Base-by-base conservation (phyloP, 148 eudicot species). In the Talinum fruticosum region DNA sequence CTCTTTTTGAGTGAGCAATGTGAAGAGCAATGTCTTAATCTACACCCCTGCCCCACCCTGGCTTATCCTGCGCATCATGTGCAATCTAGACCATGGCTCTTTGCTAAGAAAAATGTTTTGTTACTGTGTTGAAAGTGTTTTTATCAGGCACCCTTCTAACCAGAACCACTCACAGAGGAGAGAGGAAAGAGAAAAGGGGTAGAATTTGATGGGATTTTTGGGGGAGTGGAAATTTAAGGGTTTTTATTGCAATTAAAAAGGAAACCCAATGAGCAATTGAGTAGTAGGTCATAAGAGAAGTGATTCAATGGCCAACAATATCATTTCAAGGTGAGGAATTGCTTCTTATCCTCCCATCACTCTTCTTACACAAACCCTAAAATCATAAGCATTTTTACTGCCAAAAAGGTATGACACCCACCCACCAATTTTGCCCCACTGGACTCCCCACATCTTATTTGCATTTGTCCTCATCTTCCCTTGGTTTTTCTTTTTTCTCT, bases 271-370 rank as follows among this genome's bases (percentile, higher is more conserved):
- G 62, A 79, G 76, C n/a, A 75, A 74, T 82, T 79, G 87, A 86
- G 85, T 84, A 86, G 78, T 83, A 75, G 80, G 79, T 74, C 78
- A 82, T 69, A 78, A 66, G 53, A 37, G 80, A 66, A 72, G 79
- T 79, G 77, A 81, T 65, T 68, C 47, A 80, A 90, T 92, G 94
- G 97, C 89, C 84, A 92, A 87, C 92, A 90, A 86, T 18, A 92
- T 90, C 85, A 92, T 90, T 66, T 67, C 26, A 57, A 47, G 67
- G 74, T 51, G 78, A 80, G 76, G 79, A 87, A 85, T 84, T 87
- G 90, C 87, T 87, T 86, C 86, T 82, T 82, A 87, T 89, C 89
- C 74, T 74, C 83, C 81, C 86, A 83, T 86, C 89, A 82, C 61
- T 76, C 76, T 79, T 82, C 81, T 87, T 84, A 61, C 80, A 82